A percentile compares a stretch with the other conserved stretches of the same genome.
These are phyloP conservation scores for Nothophaeocryptopus gaeumannii DNA, from an alignment of 2,329 filamentous ascomycete genomes.

Conservation along the genomic window DNA sequence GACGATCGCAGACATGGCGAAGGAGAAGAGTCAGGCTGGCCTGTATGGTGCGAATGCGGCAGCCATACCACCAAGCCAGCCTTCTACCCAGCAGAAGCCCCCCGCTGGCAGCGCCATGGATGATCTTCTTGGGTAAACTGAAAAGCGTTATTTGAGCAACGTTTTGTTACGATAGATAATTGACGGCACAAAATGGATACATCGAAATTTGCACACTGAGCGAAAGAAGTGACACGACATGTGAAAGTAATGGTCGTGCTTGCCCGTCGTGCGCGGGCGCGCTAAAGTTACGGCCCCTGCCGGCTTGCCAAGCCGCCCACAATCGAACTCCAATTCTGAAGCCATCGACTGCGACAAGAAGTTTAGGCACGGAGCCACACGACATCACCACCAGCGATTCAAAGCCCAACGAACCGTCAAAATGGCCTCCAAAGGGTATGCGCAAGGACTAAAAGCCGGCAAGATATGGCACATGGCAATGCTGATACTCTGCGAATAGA, in stretches of 20 bases:
- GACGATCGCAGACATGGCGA: slow-evolving; percentile 90
- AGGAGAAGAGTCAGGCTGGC: slow-evolving; percentile 91
- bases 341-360: too few relatives aligned
- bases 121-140: slow-evolving; percentile 44
- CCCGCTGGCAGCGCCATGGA: slow-evolving; percentile 35
- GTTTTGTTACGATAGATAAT: slow-evolving; percentile 9
- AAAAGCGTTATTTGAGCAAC: slow-evolving; percentile 1
- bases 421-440: slow-evolving; percentile 39
- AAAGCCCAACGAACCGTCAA: slow-evolving; percentile 12
- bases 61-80: slow-evolving; percentile 15
- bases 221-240: too few relatives aligned
- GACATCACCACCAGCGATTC: too few relatives aligned
- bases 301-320: too few relatives aligned
- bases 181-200: too few relatives aligned
- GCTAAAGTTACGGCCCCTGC: too few relatives aligned
- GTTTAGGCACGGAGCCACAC: too few relatives aligned
- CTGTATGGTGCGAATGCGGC: slow-evolving; percentile 77
- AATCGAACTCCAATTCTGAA: too few relatives aligned
- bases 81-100: slow-evolving; percentile 21
- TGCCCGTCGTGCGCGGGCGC: too few relatives aligned
- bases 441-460: background rate
- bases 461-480: background rate
- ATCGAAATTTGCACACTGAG: too few relatives aligned
- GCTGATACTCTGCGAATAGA: slow-evolving; percentile 15
- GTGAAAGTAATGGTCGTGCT: too few relatives aligned